Evolutionary conservation across 225 moss, liverwort and hornwort species (phyloP).

Genomic region (Marchantia polymorpha): DNA sequence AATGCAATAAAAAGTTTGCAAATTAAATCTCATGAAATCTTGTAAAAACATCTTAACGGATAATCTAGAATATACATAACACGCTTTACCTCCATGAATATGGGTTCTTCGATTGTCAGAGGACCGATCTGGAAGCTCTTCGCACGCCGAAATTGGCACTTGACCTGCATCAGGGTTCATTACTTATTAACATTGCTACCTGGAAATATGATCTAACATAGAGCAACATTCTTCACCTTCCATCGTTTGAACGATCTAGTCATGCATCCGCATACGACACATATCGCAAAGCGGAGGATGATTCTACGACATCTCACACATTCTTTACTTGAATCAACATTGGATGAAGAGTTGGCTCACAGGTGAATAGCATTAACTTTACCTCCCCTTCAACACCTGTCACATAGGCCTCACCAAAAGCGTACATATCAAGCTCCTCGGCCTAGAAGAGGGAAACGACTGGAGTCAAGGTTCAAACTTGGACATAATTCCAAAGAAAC

Average conservation of each 20-base stretch:
- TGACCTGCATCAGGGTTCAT: constrained; percentile 49
- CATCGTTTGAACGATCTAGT: not conserved
- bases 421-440: constrained; percentile 57
- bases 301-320: not conserved
- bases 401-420: constrained; percentile 76
- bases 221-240: not conserved
- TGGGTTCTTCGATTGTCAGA: constrained; percentile 67
- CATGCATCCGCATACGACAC: not conserved
- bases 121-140: constrained; percentile 77
- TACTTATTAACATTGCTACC: not conserved
- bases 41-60: not conserved
- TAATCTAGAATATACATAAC: not conserved
- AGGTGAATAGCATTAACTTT: not conserved
- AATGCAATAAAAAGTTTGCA: not conserved
- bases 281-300: not conserved
- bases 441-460: constrained; percentile 43
- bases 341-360: not conserved
- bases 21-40: not conserved
- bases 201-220: not conserved
- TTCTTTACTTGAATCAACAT: not conserved
- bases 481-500: too few species aligned
- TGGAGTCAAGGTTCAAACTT: too few species aligned
- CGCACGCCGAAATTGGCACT: constrained; percentile 66
- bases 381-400: constrained; percentile 83
- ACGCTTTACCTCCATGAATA: constrained; percentile 79